Evolutionary conservation across 2,329 filamentous ascomycete genomes (phyloP), one percentile per base, ranked within the genome.

Genomic region (Colletotrichum eremochloae): DNA sequence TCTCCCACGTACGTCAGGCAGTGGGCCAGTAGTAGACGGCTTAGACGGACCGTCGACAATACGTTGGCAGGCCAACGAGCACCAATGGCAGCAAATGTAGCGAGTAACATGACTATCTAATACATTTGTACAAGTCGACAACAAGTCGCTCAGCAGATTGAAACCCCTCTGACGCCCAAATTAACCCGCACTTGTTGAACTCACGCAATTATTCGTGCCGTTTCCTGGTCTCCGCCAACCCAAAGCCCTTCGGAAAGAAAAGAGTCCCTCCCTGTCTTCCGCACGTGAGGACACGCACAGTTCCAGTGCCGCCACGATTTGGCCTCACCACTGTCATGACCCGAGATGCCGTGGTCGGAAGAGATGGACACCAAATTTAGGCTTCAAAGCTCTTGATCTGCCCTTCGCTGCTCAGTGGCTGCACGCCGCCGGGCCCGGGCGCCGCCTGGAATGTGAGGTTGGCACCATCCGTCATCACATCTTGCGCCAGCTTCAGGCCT

Each of bases 381-480:
- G 86, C 85, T 78, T 90, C 88, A 74, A 86, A 88, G 76, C 84
- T 89, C 81, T 91, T 91, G 74, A 89, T 82, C 67, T 85, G 85
- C 5, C 87, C 87, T 68, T 87, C 84, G 38, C 82, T 86, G 77
- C 88, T 89, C 66, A 89, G 82, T 18, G 89, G 88, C 76, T 88
- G 87, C 64, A 89, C 84, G 11, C 81, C 82, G 60, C 82, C 82
- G 1, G 83, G 79, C 2, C 82, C 80, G 6, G 84, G 79, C 8
- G 81, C 79, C 1, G 84, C 80, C 70, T 89, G 86, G 76, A 92
- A 89, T 64, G 83, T 85, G 75, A 92, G 80, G 38, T 84, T 85
- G 38, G 87, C 87, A 20, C 84, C 85, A 57, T 89, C 86, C n/a
- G 77, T 80, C 74, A 83, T 77, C 1, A 82, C 80, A 12, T 87